A percentile compares a stretch with the other conserved stretches of the same genome.
Conservation (phyloP, 768 basidiomycete genomes). For the Leccinum pellstonianum region DNA sequence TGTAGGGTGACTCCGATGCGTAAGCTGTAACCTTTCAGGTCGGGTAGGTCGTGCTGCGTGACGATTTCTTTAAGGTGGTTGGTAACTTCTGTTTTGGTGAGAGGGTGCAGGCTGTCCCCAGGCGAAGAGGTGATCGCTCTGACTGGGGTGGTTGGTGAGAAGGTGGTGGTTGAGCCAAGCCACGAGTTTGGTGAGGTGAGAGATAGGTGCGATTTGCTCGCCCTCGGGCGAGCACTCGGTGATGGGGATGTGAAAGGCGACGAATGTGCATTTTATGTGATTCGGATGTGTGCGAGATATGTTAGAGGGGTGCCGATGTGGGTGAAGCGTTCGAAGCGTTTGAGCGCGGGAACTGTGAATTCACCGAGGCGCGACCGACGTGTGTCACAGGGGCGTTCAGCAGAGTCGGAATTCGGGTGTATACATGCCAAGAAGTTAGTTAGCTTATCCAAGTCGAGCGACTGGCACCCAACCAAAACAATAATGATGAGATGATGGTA, state of each 20-base stretch:
- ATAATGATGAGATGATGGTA: too few relatives aligned
- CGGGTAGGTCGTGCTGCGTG: neutral
- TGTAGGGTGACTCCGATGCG: too few relatives aligned
- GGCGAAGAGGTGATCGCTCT: too few relatives aligned
- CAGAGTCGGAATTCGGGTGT: too few relatives aligned
- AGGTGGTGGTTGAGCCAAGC: neutral
- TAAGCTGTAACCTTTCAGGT: neutral
- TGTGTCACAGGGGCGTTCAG: too few relatives aligned
- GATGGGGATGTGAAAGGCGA: neutral
- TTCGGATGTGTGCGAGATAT: neutral
- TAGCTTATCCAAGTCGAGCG: too few relatives aligned
- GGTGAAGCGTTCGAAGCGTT: neutral
- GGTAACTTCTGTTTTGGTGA: neutral
- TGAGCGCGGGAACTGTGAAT: neutral
- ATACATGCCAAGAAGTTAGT: too few relatives aligned
- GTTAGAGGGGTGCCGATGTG: neutral
- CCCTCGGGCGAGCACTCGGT: neutral
- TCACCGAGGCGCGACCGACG: too few relatives aligned
- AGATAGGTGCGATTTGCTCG: neutral
- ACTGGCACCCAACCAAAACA: too few relatives aligned
- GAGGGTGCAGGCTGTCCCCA: neutral
- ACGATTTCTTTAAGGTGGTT: neutral
- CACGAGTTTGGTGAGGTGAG: neutral
- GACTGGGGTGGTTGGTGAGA: neutral
- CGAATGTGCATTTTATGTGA: neutral